Evolutionary conservation across 2,329 filamentous ascomycete genomes (phyloP), one percentile per base, ranked within the genome.

Genomic region (Aspergillus neoniger): DNA sequence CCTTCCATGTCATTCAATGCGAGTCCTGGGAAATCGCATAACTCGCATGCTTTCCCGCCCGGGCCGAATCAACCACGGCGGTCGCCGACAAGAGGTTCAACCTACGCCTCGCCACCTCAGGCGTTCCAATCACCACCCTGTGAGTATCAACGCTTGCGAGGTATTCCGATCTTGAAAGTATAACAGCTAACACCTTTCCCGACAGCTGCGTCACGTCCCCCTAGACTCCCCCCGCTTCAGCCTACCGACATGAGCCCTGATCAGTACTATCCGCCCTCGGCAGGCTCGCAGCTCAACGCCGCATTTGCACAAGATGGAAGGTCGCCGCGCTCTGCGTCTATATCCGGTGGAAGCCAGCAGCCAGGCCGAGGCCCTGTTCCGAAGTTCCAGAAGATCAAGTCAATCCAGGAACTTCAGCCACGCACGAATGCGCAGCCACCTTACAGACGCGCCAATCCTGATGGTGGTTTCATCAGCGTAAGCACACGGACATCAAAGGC

Each of bases 381-480:
- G 48, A 91, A 95, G 74, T 96, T 98, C 74, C 88, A 87, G 72
- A 93, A 91, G 75, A 83, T 96, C 69, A 84, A 88, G 63, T 86
- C 86, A 25, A 80, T 88, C 25, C 81, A 86, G 57, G 92, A 98
- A 61, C 79, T 99, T 69, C 86, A 89, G 63, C 91, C 93, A 47
- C 91, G 89, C 73, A 87, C 95, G 74, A 96, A 94, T 76, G 73
- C 86, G 19, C 95, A 99, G 74, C 95, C 95, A 57, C 86, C 92
- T 1, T 98, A 96, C 74, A 87, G 95, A 69, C 88, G 95, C 78
- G 95, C 95, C 58, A 96, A 96, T 70, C 95, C 95, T 2, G 95
- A 99, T 74, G 95, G 95, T 56, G 95, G 95, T 52, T 99, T 99
- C 74, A 96, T 99, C 75, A 98, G 95, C 76, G 92, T 96, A 84